These are phyloP conservation scores for Haplosporangium gracile DNA, from an alignment of 192 early-diverging fungal species.

Conservation along the genomic window DNA sequence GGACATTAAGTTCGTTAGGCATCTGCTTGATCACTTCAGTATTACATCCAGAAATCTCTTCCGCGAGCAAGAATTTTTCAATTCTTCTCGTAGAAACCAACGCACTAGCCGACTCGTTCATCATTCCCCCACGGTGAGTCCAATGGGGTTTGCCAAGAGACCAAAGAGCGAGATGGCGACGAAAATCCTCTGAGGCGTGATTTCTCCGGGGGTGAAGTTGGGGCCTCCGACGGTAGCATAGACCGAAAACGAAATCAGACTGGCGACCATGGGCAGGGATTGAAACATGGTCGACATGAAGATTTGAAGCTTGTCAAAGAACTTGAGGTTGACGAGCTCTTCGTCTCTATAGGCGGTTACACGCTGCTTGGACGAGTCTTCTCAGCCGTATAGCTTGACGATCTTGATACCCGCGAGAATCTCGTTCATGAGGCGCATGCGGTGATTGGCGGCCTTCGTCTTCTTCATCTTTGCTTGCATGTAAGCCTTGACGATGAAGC, in stretches of 20 bases:
- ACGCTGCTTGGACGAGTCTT: constrained; percentile 11
- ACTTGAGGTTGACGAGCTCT: constrained; percentile 17
- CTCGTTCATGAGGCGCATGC: constrained; percentile 59
- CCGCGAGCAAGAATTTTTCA: constrained; percentile 23
- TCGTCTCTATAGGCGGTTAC: neutral
- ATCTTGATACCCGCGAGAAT: constrained; percentile 53
- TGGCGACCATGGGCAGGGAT: constrained; percentile 18
- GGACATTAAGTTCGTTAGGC: neutral
- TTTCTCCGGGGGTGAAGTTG: constrained; percentile 30
- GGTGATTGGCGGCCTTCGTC: constrained; percentile 47
- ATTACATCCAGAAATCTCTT: constrained; percentile 11
- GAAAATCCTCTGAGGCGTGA: constrained; percentile 40
- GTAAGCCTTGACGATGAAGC: constrained; percentile 22
- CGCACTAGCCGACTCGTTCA: constrained; percentile 12
- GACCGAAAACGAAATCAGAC: constrained; percentile 18
- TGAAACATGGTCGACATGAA: constrained; percentile 35
- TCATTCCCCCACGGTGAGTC: constrained; percentile 9
- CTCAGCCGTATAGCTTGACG: constrained; percentile 54
- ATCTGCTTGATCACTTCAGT: neutral
- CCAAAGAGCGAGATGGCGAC: constrained; percentile 35
- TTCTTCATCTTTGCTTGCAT: constrained; percentile 29
- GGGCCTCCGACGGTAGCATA: constrained; percentile 31
- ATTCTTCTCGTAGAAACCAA: constrained; percentile 22
- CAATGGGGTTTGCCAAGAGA: constrained; percentile 24
- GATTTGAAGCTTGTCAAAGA: constrained; percentile 12